Conservation (phyloP, 1,284 basidiomycete genomes). For the Apiotrichum siamense region DNA sequence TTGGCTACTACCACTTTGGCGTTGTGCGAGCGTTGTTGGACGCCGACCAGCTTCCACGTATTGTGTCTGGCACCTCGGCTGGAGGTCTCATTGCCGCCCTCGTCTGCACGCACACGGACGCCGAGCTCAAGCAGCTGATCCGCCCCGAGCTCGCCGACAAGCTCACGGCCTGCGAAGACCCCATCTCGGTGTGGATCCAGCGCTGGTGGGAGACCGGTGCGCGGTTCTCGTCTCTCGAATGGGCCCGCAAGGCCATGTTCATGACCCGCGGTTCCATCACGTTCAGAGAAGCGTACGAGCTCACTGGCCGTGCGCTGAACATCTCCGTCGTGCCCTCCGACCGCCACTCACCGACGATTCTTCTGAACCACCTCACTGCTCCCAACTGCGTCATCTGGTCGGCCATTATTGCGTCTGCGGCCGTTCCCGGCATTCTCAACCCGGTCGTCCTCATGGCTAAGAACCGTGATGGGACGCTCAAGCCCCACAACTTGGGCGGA, state of each 20-base stretch:
- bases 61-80: conserved; percentile 83
- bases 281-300: conserved; percentile 88
- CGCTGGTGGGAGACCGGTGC: conserved; percentile 85
- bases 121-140: conserved; percentile 72
- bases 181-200: conserved; percentile 67
- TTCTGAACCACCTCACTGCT: conserved; percentile 91
- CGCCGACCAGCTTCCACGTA: conserved; percentile 75
- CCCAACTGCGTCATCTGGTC: conserved; percentile 69
- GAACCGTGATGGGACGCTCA: conserved; percentile 68
- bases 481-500: conserved; percentile 87
- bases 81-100: conserved; percentile 78
- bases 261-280: conserved; percentile 93
- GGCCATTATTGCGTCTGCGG: conserved; percentile 48
- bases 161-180: conserved; percentile 86
- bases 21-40: conserved; percentile 90
- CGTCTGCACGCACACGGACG: conserved; percentile 82
- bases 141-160: conserved; percentile 76
- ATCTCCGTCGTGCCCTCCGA: conserved; percentile 92
- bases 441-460: conserved; percentile 85
- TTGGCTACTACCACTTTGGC: conserved; percentile 74
- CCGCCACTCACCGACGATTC: conserved; percentile 91
- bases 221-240: conserved; percentile 80
- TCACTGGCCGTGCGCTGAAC: conserved; percentile 85
- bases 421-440: conserved; percentile 48
- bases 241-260: conserved; percentile 84